Percentiles rank a stretch among this genome's conserved stretches.
Conservation (phyloP, 2,329 filamentous ascomycete genomes). For the Talaromyces sp. region DNA sequence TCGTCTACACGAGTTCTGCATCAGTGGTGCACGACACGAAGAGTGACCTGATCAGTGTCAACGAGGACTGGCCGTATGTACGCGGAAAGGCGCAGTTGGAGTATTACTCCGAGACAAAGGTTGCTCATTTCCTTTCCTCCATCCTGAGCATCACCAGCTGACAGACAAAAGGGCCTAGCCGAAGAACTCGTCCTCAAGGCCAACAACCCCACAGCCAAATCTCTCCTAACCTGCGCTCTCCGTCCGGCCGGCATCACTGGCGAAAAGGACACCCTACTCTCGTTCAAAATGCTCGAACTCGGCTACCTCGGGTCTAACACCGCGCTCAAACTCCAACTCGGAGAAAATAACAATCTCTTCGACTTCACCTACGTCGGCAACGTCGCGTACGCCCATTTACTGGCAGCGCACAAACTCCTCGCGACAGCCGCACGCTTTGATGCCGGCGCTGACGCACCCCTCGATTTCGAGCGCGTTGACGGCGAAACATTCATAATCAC, state of each 20-base stretch:
- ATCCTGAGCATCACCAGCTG: neutral
- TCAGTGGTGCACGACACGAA: slow-evolving; percentile 82
- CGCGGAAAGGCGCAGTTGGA: slow-evolving; percentile 67
- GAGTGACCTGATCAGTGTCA: slow-evolving; percentile 75
- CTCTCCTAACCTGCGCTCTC: slow-evolving; percentile 73
- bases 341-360: slow-evolving; percentile 66
- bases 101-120: slow-evolving; percentile 91
- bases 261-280: slow-evolving; percentile 75
- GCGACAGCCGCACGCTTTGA: slow-evolving; percentile 49
- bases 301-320: slow-evolving; percentile 56
- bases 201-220: slow-evolving; percentile 56
- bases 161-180: slow-evolving; percentile 60
- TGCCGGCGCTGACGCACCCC: slow-evolving; percentile 54
- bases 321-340: slow-evolving; percentile 76
- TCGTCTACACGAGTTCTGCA: slow-evolving; percentile 88
- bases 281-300: slow-evolving; percentile 70
- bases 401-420: slow-evolving; percentile 72
- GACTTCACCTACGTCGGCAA: slow-evolving; percentile 70
- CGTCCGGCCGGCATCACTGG: slow-evolving; percentile 89
- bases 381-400: slow-evolving; percentile 74
- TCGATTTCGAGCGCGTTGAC: slow-evolving; percentile 70
- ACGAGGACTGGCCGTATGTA: slow-evolving; percentile 77
- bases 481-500: slow-evolving; percentile 89
- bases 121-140: slow-evolving; percentile 30
- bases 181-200: slow-evolving; percentile 76